These are phyloP conservation scores for Neopestalotiopsis clavispora DNA, from an alignment of 2,329 filamentous ascomycete species.

Conservation along the genomic window DNA sequence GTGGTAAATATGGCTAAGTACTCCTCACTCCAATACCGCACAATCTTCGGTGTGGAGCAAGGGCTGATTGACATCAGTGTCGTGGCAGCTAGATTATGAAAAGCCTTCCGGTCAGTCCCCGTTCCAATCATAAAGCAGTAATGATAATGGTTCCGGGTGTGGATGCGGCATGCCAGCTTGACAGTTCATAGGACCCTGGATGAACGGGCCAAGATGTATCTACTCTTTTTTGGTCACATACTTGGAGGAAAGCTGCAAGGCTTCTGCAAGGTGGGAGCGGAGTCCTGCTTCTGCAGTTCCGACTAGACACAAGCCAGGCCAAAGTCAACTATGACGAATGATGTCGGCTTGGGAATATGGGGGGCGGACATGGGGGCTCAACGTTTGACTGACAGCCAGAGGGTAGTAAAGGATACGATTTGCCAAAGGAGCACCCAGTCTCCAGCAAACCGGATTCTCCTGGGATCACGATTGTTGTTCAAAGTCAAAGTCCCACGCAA, in stretches of 20 bases:
- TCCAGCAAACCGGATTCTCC: not conserved
- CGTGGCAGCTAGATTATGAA: conserved; percentile 1
- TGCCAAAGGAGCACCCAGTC: not conserved
- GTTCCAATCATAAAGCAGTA: not conserved
- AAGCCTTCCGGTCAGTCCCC: not conserved
- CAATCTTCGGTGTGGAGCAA: conserved; percentile 11
- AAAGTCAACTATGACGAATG: not conserved
- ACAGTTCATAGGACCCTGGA: not conserved
- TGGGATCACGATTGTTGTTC: not conserved
- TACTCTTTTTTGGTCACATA: not conserved
- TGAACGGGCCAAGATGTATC: not conserved
- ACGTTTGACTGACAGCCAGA: not conserved
- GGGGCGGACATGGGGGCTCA: not conserved
- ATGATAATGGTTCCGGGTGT: not conserved
- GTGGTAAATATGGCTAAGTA: not conserved
- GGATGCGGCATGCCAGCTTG: not conserved
- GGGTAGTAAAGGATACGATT: not conserved
- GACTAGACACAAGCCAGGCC: not conserved
- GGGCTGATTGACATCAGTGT: conserved; percentile 11
- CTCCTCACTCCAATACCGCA: not conserved
- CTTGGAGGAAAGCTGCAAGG: not conserved
- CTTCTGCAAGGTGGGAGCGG: not conserved
- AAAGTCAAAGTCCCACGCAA: not conserved
- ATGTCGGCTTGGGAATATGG: not conserved
- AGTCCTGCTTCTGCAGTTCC: not conserved